A percentile compares a stretch with the other conserved stretches of the same genome.
These are phyloP conservation scores for Lodderomyces beijingensis DNA, from an alignment of 1,139 yeast genomes.

Conservation along the genomic window DNA sequence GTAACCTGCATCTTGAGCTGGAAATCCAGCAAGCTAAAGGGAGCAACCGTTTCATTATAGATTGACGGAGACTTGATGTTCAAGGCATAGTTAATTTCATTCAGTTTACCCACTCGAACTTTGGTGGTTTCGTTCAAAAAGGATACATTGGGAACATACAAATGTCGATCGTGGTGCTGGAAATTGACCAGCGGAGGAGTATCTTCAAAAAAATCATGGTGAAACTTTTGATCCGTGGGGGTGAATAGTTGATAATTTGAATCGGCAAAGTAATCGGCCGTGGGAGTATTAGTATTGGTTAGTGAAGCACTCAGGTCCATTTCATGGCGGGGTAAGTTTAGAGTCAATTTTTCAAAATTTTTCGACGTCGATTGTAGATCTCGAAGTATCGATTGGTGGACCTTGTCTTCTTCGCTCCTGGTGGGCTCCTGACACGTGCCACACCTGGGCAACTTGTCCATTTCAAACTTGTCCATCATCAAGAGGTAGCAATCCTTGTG, in stretches of 20 bases:
- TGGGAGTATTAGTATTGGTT: background rate
- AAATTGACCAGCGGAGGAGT: background rate
- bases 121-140: slow-evolving; percentile 16
- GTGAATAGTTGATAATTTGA: slow-evolving; percentile 1
- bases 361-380: background rate
- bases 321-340: background rate
- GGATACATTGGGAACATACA: slow-evolving; percentile 19
- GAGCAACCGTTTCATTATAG: slow-evolving; percentile 6
- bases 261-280: background rate
- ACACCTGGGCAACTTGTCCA: slow-evolving; percentile 17
- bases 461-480: slow-evolving; percentile 6
- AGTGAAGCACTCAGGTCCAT: background rate
- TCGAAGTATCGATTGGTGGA: slow-evolving; percentile 2
- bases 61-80: slow-evolving; percentile 26
- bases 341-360: background rate
- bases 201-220: background rate
- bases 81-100: slow-evolving; percentile 20
- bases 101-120: slow-evolving; percentile 10
- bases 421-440: slow-evolving; percentile 13
- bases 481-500: slow-evolving; percentile 26
- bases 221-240: background rate
- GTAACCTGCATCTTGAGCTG: slow-evolving; percentile 14
- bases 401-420: slow-evolving; percentile 6
- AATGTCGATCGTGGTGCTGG: slow-evolving; percentile 5
- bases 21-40: slow-evolving; percentile 14